These are phyloP conservation scores for Lactarius pseudohatsudake DNA, from an alignment of 768 basidiomycete genomes.

Conservation along the genomic window DNA sequence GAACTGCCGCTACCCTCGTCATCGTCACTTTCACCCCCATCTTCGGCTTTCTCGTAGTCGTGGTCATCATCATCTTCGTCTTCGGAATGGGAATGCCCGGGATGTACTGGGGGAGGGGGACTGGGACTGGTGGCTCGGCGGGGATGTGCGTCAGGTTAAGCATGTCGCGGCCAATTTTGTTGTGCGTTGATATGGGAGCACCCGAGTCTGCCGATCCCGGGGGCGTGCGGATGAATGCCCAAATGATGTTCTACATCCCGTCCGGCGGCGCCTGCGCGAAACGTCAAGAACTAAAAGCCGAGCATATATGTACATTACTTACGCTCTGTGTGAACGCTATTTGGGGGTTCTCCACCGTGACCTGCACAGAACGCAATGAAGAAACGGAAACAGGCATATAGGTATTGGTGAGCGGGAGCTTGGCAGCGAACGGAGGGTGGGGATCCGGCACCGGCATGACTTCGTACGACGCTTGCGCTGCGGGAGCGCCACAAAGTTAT, in stretches of 20 bases:
- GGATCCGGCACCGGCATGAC: too few relatives aligned
- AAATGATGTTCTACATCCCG: conserved; percentile 51
- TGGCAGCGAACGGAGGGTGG: conserved; percentile 43
- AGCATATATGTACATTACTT: too few relatives aligned
- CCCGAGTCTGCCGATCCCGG: conserved; percentile 36
- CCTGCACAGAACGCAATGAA: background rate
- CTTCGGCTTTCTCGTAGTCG: background rate
- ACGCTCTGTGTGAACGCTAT: conserved; percentile 14
- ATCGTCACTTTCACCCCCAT: background rate
- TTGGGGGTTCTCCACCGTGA: conserved; percentile 10
- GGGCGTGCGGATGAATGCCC: conserved; percentile 53
- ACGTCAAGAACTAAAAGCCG: too few relatives aligned
- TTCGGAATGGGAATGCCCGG: background rate
- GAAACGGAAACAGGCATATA: conserved; percentile 35
- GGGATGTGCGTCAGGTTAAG: conserved; percentile 47
- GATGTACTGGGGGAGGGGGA: background rate
- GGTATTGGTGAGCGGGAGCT: conserved; percentile 35
- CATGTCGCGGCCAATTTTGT: conserved; percentile 40
- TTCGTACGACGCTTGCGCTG: too few relatives aligned
- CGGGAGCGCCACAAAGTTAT: too few relatives aligned
- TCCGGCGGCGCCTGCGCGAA: conserved; percentile 43
- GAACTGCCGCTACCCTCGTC: background rate
- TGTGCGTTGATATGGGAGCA: conserved; percentile 47
- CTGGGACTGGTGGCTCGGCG: conserved; percentile 10
- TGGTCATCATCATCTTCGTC: background rate